Conservation (phyloP, 176 grass and related monocot species). For the Oryza glaberrima region DNA sequence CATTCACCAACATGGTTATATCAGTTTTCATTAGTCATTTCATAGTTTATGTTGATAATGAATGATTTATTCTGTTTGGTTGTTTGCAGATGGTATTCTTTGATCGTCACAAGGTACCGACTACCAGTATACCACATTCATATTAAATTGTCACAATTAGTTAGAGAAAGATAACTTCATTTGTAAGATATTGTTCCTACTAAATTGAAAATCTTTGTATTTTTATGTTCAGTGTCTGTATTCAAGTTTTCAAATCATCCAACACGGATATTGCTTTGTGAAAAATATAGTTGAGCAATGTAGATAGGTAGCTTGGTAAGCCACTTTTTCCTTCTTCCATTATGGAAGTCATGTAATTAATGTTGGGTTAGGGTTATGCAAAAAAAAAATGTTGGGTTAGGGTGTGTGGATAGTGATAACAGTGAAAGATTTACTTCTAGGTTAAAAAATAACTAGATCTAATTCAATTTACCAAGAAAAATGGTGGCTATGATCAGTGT, state of each 20-base stretch:
- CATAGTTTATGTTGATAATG: constrained; percentile 8
- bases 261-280: background rate
- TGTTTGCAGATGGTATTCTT: constrained; percentile 94
- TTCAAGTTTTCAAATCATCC: background rate
- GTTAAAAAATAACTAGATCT: constrained; percentile 4
- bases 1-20: constrained; percentile 4
- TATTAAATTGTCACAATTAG: constrained; percentile 14
- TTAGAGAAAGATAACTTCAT: background rate
- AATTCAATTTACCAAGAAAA: background rate
- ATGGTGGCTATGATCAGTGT: constrained; percentile 1
- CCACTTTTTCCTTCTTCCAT: constrained; percentile 6
- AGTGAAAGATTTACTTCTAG: background rate
- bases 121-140: background rate
- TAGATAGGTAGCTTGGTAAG: background rate
- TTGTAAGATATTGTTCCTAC: background rate
- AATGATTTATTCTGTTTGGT: constrained; percentile 19
- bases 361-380: background rate
- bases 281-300: background rate
- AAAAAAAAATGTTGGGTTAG: too few relatives aligned
- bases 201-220: background rate
- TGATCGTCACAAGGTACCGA: constrained; percentile 85
- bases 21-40: constrained; percentile 23
- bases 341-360: background rate
- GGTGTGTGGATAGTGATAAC: background rate
- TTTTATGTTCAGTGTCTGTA: background rate